phyloP scores from a whole-genome alignment of 2,329 filamentous ascomycete species.

The Talaromyces sp. region DNA sequence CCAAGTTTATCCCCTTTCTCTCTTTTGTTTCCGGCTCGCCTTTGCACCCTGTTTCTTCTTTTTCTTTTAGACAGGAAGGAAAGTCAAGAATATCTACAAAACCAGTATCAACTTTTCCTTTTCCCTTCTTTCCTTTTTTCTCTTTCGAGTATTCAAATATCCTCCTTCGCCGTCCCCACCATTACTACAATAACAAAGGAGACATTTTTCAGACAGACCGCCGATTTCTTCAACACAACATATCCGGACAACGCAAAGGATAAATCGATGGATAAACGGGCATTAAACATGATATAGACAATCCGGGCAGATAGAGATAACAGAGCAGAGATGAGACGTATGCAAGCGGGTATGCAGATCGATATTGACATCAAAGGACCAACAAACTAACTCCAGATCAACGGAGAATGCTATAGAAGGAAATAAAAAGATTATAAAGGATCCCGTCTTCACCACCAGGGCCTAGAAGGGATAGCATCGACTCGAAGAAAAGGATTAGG shows the following conservation, averaged over 20 bases:
- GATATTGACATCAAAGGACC: background rate
- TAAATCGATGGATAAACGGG: background rate
- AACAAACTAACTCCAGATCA: conserved; percentile 1
- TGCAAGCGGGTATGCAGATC: background rate
- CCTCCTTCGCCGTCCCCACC: background rate
- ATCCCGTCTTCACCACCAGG: conserved; percentile 9
- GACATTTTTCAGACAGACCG: background rate
- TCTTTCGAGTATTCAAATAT: background rate
- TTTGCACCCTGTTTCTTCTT: background rate
- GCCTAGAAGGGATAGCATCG: conserved; percentile 5
- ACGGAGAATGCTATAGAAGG: background rate
- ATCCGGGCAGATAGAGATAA: background rate
- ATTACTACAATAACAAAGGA: background rate
- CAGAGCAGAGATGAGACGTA: background rate
- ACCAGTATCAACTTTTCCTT: background rate
- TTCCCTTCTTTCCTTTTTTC: background rate
- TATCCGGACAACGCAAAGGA: background rate
- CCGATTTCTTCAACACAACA: background rate
- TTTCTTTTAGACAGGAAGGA: background rate
- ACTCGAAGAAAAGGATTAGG: background rate
- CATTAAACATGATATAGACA: background rate
- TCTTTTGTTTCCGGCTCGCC: background rate
- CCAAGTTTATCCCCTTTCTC: background rate
- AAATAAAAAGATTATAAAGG: background rate
- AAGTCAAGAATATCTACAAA: background rate